Base-by-base conservation (phyloP, 306 rosid species). In the Fagus sylvatica region DNA sequence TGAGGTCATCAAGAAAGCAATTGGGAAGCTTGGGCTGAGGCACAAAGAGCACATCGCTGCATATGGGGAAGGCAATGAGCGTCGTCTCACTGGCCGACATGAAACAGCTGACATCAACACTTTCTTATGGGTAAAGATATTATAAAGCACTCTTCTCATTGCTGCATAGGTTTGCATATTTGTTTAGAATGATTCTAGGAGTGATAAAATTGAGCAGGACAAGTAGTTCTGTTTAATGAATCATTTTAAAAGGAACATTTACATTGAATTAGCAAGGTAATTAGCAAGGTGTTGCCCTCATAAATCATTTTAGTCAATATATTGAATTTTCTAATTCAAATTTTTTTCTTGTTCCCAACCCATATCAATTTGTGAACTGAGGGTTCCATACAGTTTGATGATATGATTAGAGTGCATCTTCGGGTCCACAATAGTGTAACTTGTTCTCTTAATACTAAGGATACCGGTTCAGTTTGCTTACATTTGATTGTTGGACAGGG, bases 61-160 rank as follows among this genome's bases (percentile, higher is more conserved):
- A 13, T 95, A 93, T 66, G 98, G 98, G 37, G 98, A 95, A 88
- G 98, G 98, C 84, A 95, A 95, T 9, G 97, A 91, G 81, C 97
- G 96, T 11, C 93, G 97, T 74, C 84, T 94, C 74, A 94, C 97
- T 3, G 98, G 98, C 2, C 70, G 74, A n/a, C 98, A 94, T 3
- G 98, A 94, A 59, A 94, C 98, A 0, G 97, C 97, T 0, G 89
- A 94, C 60, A 94, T 94, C 80, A 75, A 94, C 54, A 90, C 92
- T 54, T 94, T 94, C 90, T 30, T 71, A 89, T 94, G 98, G 98
- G 98, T 94, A 91, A 82, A 71, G 37, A 65, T 17, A 12, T 42
- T 65, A 65, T 4, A 39, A 39, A 17, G 19, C 6, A 40, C 37
- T 2, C 12, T 39, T 37, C 51, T 4, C 7, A 37, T 65, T 36